These are phyloP conservation scores for Globisporangium middletonii DNA, from an alignment of 352 stramenopile genomes.

Conservation along the genomic window DNA sequence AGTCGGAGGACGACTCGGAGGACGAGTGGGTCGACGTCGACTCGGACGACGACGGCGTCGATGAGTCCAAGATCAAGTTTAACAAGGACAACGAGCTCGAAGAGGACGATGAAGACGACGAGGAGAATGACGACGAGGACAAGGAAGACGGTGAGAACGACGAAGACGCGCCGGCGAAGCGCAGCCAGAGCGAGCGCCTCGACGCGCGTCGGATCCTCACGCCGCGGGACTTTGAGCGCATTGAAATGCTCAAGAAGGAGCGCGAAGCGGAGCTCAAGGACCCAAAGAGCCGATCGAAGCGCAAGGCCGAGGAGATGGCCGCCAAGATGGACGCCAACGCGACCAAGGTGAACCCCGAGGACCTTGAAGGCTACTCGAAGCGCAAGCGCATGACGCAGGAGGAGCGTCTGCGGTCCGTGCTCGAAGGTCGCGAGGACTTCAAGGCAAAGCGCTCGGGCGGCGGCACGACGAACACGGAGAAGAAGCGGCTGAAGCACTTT, in stretches of 20 bases:
- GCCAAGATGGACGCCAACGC: slow-evolving; percentile 37
- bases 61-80: slow-evolving; percentile 12
- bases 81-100: slow-evolving; percentile 22
- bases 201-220: slow-evolving; percentile 86
- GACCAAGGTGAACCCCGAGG: slow-evolving; percentile 69
- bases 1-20: slow-evolving; percentile 52
- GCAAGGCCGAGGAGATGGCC: slow-evolving; percentile 69
- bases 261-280: slow-evolving; percentile 74
- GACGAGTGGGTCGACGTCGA: slow-evolving; percentile 73
- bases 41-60: slow-evolving; percentile 35
- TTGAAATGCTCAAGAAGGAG: slow-evolving; percentile 89
- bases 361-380: slow-evolving; percentile 86
- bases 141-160: slow-evolving; percentile 39
- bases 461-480: slow-evolving; percentile 97
- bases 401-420: slow-evolving; percentile 71
- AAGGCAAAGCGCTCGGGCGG: slow-evolving; percentile 90
- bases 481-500: slow-evolving; percentile 97
- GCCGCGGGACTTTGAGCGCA: slow-evolving; percentile 86
- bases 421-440: slow-evolving; percentile 90
- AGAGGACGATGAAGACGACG: slow-evolving; percentile 41
- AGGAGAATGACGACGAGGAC: slow-evolving; percentile 25
- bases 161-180: slow-evolving; percentile 26
- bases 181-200: slow-evolving; percentile 70
- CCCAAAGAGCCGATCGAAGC: slow-evolving; percentile 72
- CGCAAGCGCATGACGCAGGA: slow-evolving; percentile 87